Evolutionary conservation across 805 yeast genomes (phyloP).

Genomic region (Candida silvicultrix): DNA sequence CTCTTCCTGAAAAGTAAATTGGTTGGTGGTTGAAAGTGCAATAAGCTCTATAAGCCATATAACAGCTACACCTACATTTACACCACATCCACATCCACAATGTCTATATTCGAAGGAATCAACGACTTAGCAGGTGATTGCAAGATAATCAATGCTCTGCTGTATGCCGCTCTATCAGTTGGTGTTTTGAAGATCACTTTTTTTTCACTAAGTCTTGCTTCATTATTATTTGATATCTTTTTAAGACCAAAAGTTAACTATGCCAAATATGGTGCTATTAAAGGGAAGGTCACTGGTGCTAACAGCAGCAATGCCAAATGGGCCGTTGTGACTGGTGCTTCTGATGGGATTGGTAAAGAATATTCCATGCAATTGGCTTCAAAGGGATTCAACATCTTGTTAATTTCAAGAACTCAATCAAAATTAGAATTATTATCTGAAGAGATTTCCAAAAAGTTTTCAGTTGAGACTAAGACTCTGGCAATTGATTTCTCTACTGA

Average conservation of each 20-base stretch:
- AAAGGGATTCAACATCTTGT: constrained; percentile 74
- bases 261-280: constrained; percentile 74
- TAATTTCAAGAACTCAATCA: constrained; percentile 77
- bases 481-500: constrained; percentile 79
- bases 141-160: constrained; percentile 13
- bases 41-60: no score
- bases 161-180: constrained; percentile 41
- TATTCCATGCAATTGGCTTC: constrained; percentile 80
- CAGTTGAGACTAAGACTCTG: constrained; percentile 57
- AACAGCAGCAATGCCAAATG: constrained; percentile 34
- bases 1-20: no score
- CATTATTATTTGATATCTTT: constrained; percentile 57
- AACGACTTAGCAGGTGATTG: constrained; percentile 5
- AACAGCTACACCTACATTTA: no score
- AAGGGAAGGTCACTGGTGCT: constrained; percentile 37
- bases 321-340: constrained; percentile 97
- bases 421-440: constrained; percentile 63
- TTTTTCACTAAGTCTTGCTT: constrained; percentile 38
- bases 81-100: no score
- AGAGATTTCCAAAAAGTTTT: constrained; percentile 54
- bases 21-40: no score
- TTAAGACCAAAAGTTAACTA: constrained; percentile 54
- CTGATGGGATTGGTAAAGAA: constrained; percentile 97
- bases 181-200: constrained; percentile 60
- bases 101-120: constrained; percentile 13